A percentile compares a stretch with the other conserved stretches of the same genome.
Evolutionary conservation across 2,329 filamentous ascomycete species (phyloP).

Genomic region (Apiospora rasikravindrae): DNA sequence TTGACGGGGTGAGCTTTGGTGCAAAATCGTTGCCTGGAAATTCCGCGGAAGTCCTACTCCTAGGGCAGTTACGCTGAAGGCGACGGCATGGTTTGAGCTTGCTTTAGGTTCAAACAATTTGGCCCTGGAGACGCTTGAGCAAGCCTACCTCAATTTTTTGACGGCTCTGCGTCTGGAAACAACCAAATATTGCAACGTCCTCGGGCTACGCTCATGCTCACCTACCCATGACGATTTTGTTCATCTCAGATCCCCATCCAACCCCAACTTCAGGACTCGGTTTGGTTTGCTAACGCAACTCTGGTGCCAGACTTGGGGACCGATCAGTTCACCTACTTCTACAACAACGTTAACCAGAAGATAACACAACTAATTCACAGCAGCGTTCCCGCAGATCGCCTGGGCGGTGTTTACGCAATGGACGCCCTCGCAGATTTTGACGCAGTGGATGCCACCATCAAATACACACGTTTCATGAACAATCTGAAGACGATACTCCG

Average conservation of each 20-base stretch:
- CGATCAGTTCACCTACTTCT: constrained; percentile 73
- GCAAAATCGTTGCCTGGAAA: neutral
- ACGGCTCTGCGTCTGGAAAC: neutral
- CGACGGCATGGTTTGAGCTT: no score
- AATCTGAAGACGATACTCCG: constrained; percentile 87
- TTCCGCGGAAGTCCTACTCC: neutral
- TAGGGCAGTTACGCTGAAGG: neutral
- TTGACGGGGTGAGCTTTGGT: neutral
- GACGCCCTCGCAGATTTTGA: constrained; percentile 96
- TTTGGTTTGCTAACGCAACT: neutral
- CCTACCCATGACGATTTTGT: neutral
- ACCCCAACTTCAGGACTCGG: neutral
- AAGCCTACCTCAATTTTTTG: neutral
- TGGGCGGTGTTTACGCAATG: constrained; percentile 90
- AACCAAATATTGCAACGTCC: constrained; percentile 23
- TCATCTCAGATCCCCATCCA: no score
- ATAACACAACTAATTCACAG: constrained; percentile 75
- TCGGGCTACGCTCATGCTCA: neutral
- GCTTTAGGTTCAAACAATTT: neutral
- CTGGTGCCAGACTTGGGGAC: constrained; percentile 58
- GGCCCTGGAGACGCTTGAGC: neutral
- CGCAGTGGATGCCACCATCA: constrained; percentile 88
- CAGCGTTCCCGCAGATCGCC: constrained; percentile 83
- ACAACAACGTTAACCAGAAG: constrained; percentile 60
- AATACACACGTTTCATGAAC: constrained; percentile 92